These are phyloP conservation scores for Abortiporus biennis DNA, from an alignment of 1,284 basidiomycete species.

Conservation along the genomic window DNA sequence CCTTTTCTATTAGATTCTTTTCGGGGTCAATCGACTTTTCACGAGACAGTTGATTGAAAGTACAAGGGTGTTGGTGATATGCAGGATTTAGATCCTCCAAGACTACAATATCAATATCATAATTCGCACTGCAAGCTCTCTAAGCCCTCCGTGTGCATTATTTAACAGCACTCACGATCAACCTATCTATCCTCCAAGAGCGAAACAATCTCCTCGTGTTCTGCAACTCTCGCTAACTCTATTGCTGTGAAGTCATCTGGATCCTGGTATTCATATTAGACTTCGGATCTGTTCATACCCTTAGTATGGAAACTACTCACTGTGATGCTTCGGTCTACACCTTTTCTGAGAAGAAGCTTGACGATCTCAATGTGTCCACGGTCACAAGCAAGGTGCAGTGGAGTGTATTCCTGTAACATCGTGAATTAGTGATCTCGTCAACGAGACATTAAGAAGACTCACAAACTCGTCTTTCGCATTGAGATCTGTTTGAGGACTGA, in stretches of 20 bases:
- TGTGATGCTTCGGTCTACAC: conserved; percentile 61
- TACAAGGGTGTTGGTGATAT: conserved; percentile 15
- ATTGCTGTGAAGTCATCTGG: conserved; percentile 60
- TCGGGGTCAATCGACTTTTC: too few relatives aligned
- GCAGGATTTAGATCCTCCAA: too few relatives aligned
- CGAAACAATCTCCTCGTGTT: conserved; percentile 53
- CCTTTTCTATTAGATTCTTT: too few relatives aligned
- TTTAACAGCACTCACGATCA: too few relatives aligned
- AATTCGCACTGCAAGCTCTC: too few relatives aligned
- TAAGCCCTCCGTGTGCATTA: too few relatives aligned
- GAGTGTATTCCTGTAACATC: conserved; percentile 71
- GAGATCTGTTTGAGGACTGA: conserved; percentile 32
- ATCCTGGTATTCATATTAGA: conserved; percentile 42
- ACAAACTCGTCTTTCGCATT: conserved; percentile 62
- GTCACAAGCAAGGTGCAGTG: conserved; percentile 82
- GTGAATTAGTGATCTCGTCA: background rate
- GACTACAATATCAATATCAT: too few relatives aligned
- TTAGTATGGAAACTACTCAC: conserved; percentile 29
- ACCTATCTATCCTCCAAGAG: conserved; percentile 31
- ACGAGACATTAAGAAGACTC: conserved; percentile 21
- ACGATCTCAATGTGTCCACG: conserved; percentile 62
- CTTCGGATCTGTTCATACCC: background rate
- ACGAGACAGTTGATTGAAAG: too few relatives aligned
- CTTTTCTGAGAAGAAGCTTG: conserved; percentile 52
- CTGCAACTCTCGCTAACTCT: conserved; percentile 64